Percentiles rank a stretch among this genome's conserved stretches.
Evolutionary conservation across 139 green algal species (phyloP).

Genomic region (Tetradesmus obliquus): DNA sequence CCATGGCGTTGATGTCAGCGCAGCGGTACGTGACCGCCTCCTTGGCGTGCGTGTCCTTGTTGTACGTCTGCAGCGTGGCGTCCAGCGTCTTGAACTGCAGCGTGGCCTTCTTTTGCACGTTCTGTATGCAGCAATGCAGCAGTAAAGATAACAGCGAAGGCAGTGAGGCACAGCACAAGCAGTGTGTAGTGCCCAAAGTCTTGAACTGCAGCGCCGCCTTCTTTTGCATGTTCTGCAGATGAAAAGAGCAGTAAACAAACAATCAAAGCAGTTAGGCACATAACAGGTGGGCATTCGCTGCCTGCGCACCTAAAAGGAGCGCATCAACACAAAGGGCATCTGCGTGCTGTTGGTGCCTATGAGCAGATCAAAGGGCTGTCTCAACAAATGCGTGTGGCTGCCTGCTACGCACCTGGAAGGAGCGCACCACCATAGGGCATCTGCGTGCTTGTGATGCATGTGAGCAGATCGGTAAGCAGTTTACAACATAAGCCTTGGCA

Average conservation of each 20-base stretch:
- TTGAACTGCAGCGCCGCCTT: slow-evolving; percentile 51
- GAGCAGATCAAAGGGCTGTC: too few relatives aligned
- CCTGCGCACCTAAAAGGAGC: slow-evolving; percentile 29
- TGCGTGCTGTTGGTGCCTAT: too few relatives aligned
- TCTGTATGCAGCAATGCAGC: slow-evolving; percentile 33
- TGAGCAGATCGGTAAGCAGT: background rate
- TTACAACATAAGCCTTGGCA: background rate
- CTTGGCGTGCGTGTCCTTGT: slow-evolving; percentile 79
- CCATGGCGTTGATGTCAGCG: slow-evolving; percentile 92
- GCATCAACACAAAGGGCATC: background rate
- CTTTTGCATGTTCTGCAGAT: slow-evolving; percentile 65
- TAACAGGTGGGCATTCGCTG: background rate
- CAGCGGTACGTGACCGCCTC: slow-evolving; percentile 69
- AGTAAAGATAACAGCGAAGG: background rate
- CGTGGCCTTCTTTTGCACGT: slow-evolving; percentile 72
- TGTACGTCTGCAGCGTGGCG: slow-evolving; percentile 75
- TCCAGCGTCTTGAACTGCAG: slow-evolving; percentile 92
- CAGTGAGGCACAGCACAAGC: background rate
- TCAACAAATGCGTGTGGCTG: too few relatives aligned
- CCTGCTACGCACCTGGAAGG: slow-evolving; percentile 78
- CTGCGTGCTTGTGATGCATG: slow-evolving; percentile 26
- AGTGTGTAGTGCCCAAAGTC: background rate
- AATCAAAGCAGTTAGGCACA: background rate
- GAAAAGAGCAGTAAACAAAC: background rate
- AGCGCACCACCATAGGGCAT: slow-evolving; percentile 82